Percentiles rank a stretch among this genome's conserved stretches.
phyloP scores from a whole-genome alignment of 306 rosid genomes.

The Acacia crassicarpa region DNA sequence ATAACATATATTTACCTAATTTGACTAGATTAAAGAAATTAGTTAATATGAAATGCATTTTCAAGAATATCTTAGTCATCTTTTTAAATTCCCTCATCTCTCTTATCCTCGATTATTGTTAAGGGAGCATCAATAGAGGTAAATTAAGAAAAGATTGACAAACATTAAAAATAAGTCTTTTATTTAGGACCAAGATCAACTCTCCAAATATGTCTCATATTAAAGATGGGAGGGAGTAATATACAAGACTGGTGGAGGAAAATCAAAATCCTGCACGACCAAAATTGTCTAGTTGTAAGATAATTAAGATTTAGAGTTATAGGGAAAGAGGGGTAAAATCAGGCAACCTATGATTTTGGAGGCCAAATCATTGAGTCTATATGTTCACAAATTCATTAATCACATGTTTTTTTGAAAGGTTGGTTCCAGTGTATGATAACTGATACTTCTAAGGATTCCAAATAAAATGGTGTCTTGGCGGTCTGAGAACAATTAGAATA shows the following conservation, averaged over 20 bases:
- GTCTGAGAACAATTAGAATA: conserved; percentile 12
- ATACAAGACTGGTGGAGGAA: background rate
- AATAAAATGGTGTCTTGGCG: conserved; percentile 11
- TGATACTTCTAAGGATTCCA: background rate
- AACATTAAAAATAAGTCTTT: too few species aligned
- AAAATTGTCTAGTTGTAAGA: background rate
- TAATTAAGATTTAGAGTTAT: background rate
- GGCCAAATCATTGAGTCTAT: background rate
- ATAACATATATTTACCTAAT: too few species aligned
- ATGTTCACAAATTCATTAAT: background rate
- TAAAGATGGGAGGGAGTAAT: background rate
- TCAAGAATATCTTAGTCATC: too few species aligned
- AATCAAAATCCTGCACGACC: background rate
- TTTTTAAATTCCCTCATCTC: too few species aligned
- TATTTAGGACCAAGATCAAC: too few species aligned
- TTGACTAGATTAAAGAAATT: too few species aligned
- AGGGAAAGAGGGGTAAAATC: background rate
- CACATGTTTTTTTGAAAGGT: background rate
- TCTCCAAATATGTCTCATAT: too few species aligned
- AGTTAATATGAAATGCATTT: too few species aligned
- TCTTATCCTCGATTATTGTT: too few species aligned
- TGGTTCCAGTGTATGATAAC: background rate
- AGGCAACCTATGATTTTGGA: background rate
- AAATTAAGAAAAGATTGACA: too few species aligned
- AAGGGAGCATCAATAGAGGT: too few species aligned